Conservation (phyloP, 495 filamentous ascomycete species). For the Jackrogersella multiformis region DNA sequence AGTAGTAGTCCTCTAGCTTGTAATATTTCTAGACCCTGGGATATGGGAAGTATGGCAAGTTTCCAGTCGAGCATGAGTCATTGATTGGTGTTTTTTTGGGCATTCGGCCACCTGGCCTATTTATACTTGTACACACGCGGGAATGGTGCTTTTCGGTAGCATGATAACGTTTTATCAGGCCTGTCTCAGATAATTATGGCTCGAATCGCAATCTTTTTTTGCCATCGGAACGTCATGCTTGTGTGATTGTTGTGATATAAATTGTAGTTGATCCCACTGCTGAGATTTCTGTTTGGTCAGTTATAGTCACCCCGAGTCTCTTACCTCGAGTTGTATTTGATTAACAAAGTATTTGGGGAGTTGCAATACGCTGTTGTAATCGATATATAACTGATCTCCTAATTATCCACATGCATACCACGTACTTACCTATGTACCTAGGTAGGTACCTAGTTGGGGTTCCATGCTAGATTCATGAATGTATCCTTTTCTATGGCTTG, state of each 20-base stretch:
- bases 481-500: no score
- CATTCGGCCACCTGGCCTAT: constrained; percentile 44
- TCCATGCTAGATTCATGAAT: no score
- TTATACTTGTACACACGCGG: constrained; percentile 57
- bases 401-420: no score
- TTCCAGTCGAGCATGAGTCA: constrained; percentile 26
- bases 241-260: not conserved
- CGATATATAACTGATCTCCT: no score
- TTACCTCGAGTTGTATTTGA: no score
- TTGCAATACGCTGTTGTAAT: no score
- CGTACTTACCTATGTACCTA: no score
- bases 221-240: not conserved
- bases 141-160: constrained; percentile 33
- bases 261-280: no score
- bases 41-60: constrained; percentile 17
- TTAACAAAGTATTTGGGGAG: no score
- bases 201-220: constrained; percentile 35
- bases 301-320: no score
- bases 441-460: no score
- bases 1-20: constrained; percentile 2
- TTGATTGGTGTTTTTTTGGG: constrained; percentile 32
- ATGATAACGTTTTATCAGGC: constrained; percentile 40
- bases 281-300: no score
- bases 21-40: constrained; percentile 12
- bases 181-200: constrained; percentile 18